Evolutionary conservation across 805 yeast genomes (phyloP).

Genomic region (Kluyveromyces aestuarii): DNA sequence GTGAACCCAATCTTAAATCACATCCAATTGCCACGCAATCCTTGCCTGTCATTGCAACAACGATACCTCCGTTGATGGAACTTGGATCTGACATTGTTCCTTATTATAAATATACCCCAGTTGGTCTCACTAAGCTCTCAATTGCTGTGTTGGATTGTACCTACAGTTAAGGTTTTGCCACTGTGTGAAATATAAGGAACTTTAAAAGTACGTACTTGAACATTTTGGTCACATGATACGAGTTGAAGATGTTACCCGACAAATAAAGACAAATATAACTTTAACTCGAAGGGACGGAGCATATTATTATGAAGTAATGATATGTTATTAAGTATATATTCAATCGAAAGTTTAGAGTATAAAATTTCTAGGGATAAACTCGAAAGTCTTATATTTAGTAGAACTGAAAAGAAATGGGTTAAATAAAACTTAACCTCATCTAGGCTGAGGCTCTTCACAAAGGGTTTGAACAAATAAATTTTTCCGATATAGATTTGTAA

Average conservation of each 20-base stretch:
- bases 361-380: no score
- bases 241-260: neutral
- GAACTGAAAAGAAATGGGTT: no score
- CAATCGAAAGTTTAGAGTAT: no score
- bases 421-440: no score
- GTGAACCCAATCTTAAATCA: constrained; percentile 89
- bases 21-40: constrained; percentile 97
- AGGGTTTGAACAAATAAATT: no score
- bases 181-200: neutral
- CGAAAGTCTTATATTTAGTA: no score
- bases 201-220: neutral
- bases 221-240: neutral
- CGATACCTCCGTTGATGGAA: constrained; percentile 85
- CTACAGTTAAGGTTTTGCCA: neutral
- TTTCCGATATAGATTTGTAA: no score
- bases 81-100: constrained; percentile 63
- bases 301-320: no score
- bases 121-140: neutral
- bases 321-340: no score
- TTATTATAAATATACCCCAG: neutral
- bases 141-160: neutral
- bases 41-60: constrained; percentile 97
- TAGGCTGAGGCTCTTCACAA: no score
- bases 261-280: neutral
- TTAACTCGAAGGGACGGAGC: neutral